phyloP scores from a whole-genome alignment of 768 basidiomycete species.

The Serendipita sp. region DNA sequence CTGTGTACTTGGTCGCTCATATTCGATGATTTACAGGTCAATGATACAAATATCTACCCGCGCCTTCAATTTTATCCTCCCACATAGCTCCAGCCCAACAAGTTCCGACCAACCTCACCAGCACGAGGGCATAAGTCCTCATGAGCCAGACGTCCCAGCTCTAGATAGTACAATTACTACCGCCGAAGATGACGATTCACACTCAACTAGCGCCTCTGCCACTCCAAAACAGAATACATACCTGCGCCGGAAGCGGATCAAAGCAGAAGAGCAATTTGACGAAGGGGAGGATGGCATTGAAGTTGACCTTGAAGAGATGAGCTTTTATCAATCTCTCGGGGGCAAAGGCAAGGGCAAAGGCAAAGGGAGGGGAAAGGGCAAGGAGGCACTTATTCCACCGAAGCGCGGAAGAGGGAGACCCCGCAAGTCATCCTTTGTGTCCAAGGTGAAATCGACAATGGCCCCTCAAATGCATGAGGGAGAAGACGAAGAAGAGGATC shows the following conservation, averaged over 20 bases:
- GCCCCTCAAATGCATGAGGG: not conserved
- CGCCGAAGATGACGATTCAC: conserved; percentile 10
- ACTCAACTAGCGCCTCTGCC: not conserved
- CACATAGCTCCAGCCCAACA: conserved; percentile 54
- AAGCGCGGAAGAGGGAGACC: conserved; percentile 9
- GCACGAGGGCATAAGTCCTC: not conserved
- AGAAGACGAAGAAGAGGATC: conserved; percentile 6
- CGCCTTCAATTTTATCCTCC: conserved; percentile 91
- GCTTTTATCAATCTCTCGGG: not conserved
- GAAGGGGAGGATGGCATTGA: not conserved
- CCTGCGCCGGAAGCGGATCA: not conserved
- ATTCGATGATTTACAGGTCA: conserved; percentile 35
- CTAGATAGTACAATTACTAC: conserved; percentile 7
- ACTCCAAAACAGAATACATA: not conserved
- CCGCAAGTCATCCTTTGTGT: conserved; percentile 3
- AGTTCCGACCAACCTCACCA: not conserved
- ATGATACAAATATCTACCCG: conserved; percentile 95
- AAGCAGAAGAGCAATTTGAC: not conserved
- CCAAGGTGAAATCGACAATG: not conserved
- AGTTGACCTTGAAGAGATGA: conserved; percentile 4
- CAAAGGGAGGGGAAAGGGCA: not conserved
- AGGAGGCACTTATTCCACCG: not conserved
- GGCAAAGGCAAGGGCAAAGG: not conserved
- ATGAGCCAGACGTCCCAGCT: not conserved
- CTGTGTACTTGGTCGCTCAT: conserved; percentile 2